Evolutionary conservation across 345 rosid genomes (phyloP), one percentile per base, ranked within the genome.

Genomic region (Heritiera littoralis): DNA sequence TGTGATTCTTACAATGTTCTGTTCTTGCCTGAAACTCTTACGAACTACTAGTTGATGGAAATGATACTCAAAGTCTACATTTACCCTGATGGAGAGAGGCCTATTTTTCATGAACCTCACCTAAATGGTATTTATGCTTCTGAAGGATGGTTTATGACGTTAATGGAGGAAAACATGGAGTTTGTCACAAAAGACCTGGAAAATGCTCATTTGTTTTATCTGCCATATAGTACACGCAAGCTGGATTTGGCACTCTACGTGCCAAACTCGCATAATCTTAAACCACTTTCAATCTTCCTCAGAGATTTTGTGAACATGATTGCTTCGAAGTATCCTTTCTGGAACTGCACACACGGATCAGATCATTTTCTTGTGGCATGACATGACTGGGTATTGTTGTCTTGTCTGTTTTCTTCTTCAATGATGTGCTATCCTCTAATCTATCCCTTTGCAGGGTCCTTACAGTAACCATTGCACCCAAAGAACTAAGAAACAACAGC

Each of bases 291-390:
- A 1, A 79, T 83, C 55, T 90, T 87, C 81, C 66, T 93, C 68
- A 86, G 89, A 83, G 91, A 93, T 77, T 89, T 91, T 72, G 91
- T 87, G 48, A 87, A 87, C 80, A 83, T 82, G 89, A 83, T 95
- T 77, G 90, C 97, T 76, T 80, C 82, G 63, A 95, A 95, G 80
- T 92, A 95, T 81, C 97, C 97, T 0, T 93, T 90, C 38, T 93
- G 99, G 98, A 95, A 93, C 74, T 93, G 95, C 60, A 89, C 98
- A 1, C 99, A 84, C 61, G 99, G 98, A 52, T 85, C 88, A 40
- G 99, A 93, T 85, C 99, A 95, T 61, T 95, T 95, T 86, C 85
- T 95, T 55, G 99, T 91, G 76, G 99, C 99, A 75, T 95, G 99
- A 87, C 99, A 95, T 81, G 99, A 95, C 79, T 95, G 99, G 98